Percentiles rank a stretch among this genome's conserved stretches.
Conservation (phyloP, 1,284 basidiomycete species). For the Leccinum solheimii region DNA sequence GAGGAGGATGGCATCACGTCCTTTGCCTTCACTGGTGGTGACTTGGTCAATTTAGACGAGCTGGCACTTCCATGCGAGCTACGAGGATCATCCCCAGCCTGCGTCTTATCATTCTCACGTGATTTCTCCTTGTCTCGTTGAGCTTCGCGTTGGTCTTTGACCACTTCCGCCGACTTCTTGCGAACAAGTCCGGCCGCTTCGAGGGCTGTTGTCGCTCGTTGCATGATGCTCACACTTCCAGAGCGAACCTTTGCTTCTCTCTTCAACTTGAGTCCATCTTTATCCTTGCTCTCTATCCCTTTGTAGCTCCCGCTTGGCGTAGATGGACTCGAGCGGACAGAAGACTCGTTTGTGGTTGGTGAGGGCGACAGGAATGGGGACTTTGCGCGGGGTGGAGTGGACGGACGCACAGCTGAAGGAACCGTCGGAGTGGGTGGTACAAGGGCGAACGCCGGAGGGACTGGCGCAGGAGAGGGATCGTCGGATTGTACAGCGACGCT, state of each 20-base stretch:
- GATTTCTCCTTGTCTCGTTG: slow-evolving; percentile 42
- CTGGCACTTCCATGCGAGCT: slow-evolving; percentile 57
- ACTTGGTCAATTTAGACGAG: slow-evolving; percentile 65
- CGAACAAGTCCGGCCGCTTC: slow-evolving; percentile 77
- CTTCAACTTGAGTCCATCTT: slow-evolving; percentile 48
- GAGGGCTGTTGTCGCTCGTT: slow-evolving; percentile 86
- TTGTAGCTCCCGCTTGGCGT: slow-evolving; percentile 60
- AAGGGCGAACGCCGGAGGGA: slow-evolving; percentile 66
- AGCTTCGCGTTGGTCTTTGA: slow-evolving; percentile 59
- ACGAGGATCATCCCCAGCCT: slow-evolving; percentile 57
- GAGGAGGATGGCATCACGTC: slow-evolving; percentile 43
- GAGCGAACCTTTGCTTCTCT: slow-evolving; percentile 60
- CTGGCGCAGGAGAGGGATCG: slow-evolving; percentile 49
- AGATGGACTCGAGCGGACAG: slow-evolving; percentile 58
- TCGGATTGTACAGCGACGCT: slow-evolving; percentile 31
- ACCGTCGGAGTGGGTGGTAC: slow-evolving; percentile 74
- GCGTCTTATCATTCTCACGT: slow-evolving; percentile 44
- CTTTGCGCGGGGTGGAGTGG: slow-evolving; percentile 55
- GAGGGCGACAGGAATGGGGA: slow-evolving; percentile 65
- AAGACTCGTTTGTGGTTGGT: slow-evolving; percentile 52
- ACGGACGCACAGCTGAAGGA: slow-evolving; percentile 39
- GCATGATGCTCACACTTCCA: slow-evolving; percentile 90
- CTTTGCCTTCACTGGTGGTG: slow-evolving; percentile 58
- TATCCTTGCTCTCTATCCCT: slow-evolving; percentile 44
- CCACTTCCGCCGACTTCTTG: slow-evolving; percentile 75